Base-by-base conservation (phyloP, 257 asterid genomes). In the Solanum chiquidenum region DNA sequence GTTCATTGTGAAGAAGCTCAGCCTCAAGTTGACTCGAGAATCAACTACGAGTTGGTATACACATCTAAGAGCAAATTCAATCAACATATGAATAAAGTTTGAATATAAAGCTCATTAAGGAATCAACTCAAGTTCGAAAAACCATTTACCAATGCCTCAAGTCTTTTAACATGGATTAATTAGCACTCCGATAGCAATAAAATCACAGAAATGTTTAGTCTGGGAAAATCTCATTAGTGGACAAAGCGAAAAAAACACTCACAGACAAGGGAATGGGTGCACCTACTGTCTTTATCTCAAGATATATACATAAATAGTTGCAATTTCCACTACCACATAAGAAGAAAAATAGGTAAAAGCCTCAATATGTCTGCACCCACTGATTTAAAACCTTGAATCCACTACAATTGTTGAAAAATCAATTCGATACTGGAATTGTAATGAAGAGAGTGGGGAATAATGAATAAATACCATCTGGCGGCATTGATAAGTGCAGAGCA, bases 401-500 rank as follows among this genome's bases (percentile, higher is more conserved):
- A 73, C 40, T 20, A 20, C 10, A 68, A 9, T 60, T 66, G 34
- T 66, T 66, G 34, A 69, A 31, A 69, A 14, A 72, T 33, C 7
- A 75, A 75, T 37, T 75, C 11, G 33, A 38, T 23, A 75, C 13
- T 20, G 33, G 10, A 29, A 31, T n/a, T 12, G 29, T 25, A 74
- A 34, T 16, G 83, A 66, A 66, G 18, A 62, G n/a, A 33, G n/a
- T 60, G n/a, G 62, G 64, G 3, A 89, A 1, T 18, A 18, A 40
- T 11, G 84, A 86, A 20, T 55, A 12, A 52, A 29, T 91, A 96
- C 99, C 99, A 96, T 96, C 92, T 97, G 99, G 44, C 99, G 99
- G 89, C 99, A 97, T 89, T 97, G 99, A 86, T 96, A 97, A 75
- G 99, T 95, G 89, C 99, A 97, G 18, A 97, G 97, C 96, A 95